Percentiles rank a stretch among this genome's conserved stretches.
These are phyloP conservation scores for Coelastrella sp. DNA, from an alignment of 139 green algal genomes.

Conservation along the genomic window DNA sequence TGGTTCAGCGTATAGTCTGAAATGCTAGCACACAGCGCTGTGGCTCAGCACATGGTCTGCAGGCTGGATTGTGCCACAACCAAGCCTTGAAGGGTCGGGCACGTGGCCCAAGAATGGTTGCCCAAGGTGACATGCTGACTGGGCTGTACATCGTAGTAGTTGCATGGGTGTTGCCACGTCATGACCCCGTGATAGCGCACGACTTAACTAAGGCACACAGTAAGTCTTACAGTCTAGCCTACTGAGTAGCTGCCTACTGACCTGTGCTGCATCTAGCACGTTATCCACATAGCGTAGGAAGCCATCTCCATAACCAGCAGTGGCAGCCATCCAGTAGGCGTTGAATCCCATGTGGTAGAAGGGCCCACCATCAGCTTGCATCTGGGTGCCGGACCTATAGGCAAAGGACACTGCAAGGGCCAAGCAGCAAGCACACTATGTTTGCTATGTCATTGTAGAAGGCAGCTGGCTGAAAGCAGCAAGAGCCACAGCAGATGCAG, in stretches of 20 bases:
- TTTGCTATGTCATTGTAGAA: neutral
- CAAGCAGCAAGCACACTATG: neutral
- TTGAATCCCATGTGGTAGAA: conserved; percentile 5
- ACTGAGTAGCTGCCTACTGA: neutral
- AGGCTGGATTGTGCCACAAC: too few relatives aligned
- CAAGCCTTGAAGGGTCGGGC: neutral
- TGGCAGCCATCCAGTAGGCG: neutral
- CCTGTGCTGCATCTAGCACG: conserved; percentile 16
- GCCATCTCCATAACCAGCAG: neutral
- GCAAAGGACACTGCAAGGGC: neutral
- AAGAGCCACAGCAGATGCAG: too few relatives aligned
- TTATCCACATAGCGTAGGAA: neutral
- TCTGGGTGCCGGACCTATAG: neutral
- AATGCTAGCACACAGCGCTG: neutral
- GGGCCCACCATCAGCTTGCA: neutral
- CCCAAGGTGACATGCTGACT: too few relatives aligned
- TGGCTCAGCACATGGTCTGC: too few relatives aligned
- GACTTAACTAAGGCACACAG: neutral
- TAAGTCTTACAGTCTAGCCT: neutral
- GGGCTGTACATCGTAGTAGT: neutral
- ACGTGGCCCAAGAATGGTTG: too few relatives aligned
- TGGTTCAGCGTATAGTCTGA: too few relatives aligned
- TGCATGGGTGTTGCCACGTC: neutral
- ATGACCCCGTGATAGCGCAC: neutral
- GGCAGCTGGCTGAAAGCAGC: neutral